Conservation (phyloP, 1,139 yeast genomes). For the Geotrichum candidum region DNA sequence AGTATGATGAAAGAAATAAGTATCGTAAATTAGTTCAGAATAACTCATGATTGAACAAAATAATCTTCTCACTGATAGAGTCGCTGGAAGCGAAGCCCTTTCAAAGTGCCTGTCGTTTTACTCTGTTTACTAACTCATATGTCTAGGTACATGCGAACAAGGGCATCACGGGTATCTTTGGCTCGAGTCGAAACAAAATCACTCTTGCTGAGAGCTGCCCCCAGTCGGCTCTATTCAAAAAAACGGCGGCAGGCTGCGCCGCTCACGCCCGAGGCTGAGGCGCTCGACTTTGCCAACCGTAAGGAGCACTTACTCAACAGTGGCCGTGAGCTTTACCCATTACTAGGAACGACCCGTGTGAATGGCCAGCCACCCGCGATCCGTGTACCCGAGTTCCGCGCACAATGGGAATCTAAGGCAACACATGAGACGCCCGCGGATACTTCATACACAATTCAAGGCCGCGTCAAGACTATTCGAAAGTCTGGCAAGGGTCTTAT, state of each 20-base stretch:
- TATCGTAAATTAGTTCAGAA: neutral
- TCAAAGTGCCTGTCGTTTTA: neutral
- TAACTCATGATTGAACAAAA: constrained; percentile 7
- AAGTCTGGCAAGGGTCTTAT: constrained; percentile 60
- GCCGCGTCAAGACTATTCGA: constrained; percentile 53
- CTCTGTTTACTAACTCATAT: neutral
- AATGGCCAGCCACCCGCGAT: constrained; percentile 7
- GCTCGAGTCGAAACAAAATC: neutral
- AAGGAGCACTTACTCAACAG: constrained; percentile 26
- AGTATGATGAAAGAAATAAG: neutral
- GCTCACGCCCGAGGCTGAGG: constrained; percentile 28
- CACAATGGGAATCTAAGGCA: constrained; percentile 20
- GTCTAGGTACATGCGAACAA: neutral
- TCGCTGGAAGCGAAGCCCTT: neutral
- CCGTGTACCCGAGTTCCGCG: constrained; percentile 25
- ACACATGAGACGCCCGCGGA: constrained; percentile 16
- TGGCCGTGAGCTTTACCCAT: constrained; percentile 23
- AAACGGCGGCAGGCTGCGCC: constrained; percentile 13
- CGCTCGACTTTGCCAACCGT: constrained; percentile 42
- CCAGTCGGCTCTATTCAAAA: constrained; percentile 1
- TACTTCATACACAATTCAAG: constrained; percentile 40
- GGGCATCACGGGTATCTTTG: neutral
- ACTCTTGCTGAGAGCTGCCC: neutral
- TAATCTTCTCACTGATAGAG: constrained; percentile 23
- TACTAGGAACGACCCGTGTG: constrained; percentile 18